These are phyloP conservation scores for Colletotrichum somersetense DNA, from an alignment of 2,329 filamentous ascomycete genomes.

Conservation along the genomic window DNA sequence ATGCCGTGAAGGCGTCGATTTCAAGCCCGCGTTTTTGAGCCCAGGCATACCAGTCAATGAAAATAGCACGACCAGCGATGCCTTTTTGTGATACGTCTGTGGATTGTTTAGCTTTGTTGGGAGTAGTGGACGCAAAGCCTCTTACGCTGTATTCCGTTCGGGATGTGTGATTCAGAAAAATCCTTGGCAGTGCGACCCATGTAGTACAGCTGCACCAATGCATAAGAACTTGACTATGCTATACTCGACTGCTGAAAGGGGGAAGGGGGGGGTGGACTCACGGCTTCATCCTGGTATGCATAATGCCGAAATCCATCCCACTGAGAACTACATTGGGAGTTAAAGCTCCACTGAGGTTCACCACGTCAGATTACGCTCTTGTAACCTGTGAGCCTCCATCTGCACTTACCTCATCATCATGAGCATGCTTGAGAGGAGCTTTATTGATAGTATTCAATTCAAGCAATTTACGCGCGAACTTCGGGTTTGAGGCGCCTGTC, in stretches of 20 bases:
- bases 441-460: constrained; percentile 44
- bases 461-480: constrained; percentile 43
- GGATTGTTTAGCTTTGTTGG: background rate
- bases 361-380: background rate
- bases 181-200: constrained; percentile 45
- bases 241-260: background rate
- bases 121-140: background rate
- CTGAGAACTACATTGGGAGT: constrained; percentile 46
- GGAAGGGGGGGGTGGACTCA: constrained; percentile 14
- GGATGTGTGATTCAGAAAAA: constrained; percentile 40
- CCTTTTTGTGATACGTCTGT: background rate
- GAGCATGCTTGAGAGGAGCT: constrained; percentile 45
- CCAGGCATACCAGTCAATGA: background rate
- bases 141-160: constrained; percentile 46
- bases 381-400: background rate
- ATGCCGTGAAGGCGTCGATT: background rate
- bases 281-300: constrained; percentile 44
- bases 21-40: background rate
- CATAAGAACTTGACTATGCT: background rate
- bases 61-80: background rate
- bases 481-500: constrained; percentile 43
- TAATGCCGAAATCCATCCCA: constrained; percentile 46
- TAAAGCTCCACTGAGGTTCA: constrained; percentile 44
- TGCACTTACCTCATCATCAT: constrained; percentile 45
- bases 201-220: constrained; percentile 43